Evolutionary conservation across 2,329 filamentous ascomycete genomes (phyloP).

Genomic region (Fusarium luffae): DNA sequence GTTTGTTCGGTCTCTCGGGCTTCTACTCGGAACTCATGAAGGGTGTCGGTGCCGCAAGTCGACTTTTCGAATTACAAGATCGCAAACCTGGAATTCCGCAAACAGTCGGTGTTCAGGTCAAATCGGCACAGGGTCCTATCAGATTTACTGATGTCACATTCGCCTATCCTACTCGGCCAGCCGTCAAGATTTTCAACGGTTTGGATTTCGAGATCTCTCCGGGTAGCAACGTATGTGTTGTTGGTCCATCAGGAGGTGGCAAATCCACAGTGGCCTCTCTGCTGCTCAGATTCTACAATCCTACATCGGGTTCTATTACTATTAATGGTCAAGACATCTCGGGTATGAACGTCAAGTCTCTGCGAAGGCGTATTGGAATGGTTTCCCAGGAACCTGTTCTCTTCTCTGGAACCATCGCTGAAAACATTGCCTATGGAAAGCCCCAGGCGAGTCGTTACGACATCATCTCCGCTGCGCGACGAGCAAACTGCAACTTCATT

Average conservation of each 20-base stretch:
- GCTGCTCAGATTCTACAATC: slow-evolving; percentile 89
- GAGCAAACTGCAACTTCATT: slow-evolving; percentile 97
- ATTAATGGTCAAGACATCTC: slow-evolving; percentile 88
- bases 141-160: slow-evolving; percentile 88
- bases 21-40: slow-evolving; percentile 99
- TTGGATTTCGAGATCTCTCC: slow-evolving; percentile 92
- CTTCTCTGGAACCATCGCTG: slow-evolving; percentile 84
- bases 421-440: slow-evolving; percentile 92
- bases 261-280: slow-evolving; percentile 97
- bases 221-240: slow-evolving; percentile 94
- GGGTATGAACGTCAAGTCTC: slow-evolving; percentile 90
- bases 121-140: slow-evolving; percentile 87
- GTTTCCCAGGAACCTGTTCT: slow-evolving; percentile 96
- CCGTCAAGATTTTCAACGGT: slow-evolving; percentile 89
- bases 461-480: slow-evolving; percentile 85
- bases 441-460: slow-evolving; percentile 81
- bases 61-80: slow-evolving; percentile 95
- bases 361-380: slow-evolving; percentile 91
- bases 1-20: slow-evolving; percentile 90
- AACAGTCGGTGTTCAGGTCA: slow-evolving; percentile 82
- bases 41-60: slow-evolving; percentile 94
- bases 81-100: slow-evolving; percentile 86
- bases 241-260: slow-evolving; percentile 93
- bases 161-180: slow-evolving; percentile 92
- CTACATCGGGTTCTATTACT: slow-evolving; percentile 78